phyloP scores from a whole-genome alignment of 2,329 filamentous ascomycete species.

The Aureobasidium sp. region DNA sequence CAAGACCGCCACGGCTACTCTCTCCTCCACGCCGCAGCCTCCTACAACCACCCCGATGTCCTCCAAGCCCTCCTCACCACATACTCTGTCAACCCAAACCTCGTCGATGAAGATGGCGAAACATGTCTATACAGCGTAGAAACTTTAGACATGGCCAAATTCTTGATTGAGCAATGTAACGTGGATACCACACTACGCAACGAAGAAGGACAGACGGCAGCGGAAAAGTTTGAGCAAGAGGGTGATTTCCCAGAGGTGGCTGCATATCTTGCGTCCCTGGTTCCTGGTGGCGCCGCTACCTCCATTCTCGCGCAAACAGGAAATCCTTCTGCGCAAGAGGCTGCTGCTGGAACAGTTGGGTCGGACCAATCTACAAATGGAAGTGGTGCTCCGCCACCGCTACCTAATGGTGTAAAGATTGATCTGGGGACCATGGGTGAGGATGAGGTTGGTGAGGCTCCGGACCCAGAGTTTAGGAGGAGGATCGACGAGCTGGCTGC shows the following conservation, averaged over 20 bases:
- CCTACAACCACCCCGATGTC: conserved; percentile 92
- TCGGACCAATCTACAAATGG: conserved; percentile 27
- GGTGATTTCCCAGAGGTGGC: conserved; percentile 81
- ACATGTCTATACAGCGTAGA: conserved; percentile 97
- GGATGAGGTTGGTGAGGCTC: conserved; percentile 58
- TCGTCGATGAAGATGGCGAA: conserved; percentile 92
- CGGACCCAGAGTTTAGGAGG: conserved; percentile 84
- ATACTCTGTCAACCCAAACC: conserved; percentile 80
- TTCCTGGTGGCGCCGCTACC: conserved; percentile 23
- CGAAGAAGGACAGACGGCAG: conserved; percentile 80
- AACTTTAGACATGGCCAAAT: conserved; percentile 78
- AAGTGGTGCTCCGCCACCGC: conserved; percentile 59
- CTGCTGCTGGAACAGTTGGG: conserved; percentile 42
- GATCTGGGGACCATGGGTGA: conserved; percentile 80
- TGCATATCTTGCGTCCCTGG: conserved; percentile 66
- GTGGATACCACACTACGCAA: conserved; percentile 73
- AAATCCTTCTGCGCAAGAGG: conserved; percentile 28
- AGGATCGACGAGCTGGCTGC: conserved; percentile 91
- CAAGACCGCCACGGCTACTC: conserved; percentile 97
- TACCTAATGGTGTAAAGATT: conserved; percentile 81
- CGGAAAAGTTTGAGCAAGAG: conserved; percentile 82
- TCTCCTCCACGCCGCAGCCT: conserved; percentile 90
- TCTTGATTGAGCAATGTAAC: conserved; percentile 84
- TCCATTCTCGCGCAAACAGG: conserved; percentile 35
- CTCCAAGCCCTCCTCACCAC: conserved; percentile 51